Base-by-base conservation (phyloP, 257 asterid genomes). In the Ophiorrhiza pumila region DNA sequence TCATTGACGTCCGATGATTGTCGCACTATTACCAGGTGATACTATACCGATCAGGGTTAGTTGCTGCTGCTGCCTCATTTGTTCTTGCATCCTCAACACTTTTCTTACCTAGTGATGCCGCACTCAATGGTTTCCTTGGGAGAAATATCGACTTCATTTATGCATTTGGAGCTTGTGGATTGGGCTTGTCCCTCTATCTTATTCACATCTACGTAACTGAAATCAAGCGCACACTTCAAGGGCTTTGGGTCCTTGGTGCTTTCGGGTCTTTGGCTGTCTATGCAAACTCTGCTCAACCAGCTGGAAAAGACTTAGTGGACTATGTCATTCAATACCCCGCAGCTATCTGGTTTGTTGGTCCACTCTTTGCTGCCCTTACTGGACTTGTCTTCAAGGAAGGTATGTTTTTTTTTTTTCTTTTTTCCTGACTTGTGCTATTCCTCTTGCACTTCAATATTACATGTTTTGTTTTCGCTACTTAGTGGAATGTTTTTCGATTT, bases 371-470 rank as follows among this genome's bases (percentile, higher is more conserved):
- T 81, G 79, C 97, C 69, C 77, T 90, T 63, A 92, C 98, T 22
- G 98, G 99, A 25, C 95, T 95, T 32, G 97, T 95, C 25, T 92
- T 95, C 85, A 92, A 95, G 81, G 98, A 95, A 95, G 98, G 99
- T 86, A 53, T 31, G 20, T 3, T 62, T 23, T 2, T 8, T 39
- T 23, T 2, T 8, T 39, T 20, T n/a, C 18, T 39, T 65, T 11
- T 50, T 32, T 49, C 23, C 47, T 34, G 71, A 5, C 42, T 39
- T 5, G 25, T 27, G 8, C 66, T 60, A 4, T 18, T 18, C 25
- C 57, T 50, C 37, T 64, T 27, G 35, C 64, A 5, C 29, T 53
- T 11, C 41, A 22, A 22, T 7, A 5, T 61, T 57, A 29, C 18
- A 46, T 46, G 2, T 10, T 46, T 46, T 12, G 64, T 58, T 55